Base-by-base conservation (phyloP, 73 alveolate genomes). In the Symbiodinium pilosum region DNA sequence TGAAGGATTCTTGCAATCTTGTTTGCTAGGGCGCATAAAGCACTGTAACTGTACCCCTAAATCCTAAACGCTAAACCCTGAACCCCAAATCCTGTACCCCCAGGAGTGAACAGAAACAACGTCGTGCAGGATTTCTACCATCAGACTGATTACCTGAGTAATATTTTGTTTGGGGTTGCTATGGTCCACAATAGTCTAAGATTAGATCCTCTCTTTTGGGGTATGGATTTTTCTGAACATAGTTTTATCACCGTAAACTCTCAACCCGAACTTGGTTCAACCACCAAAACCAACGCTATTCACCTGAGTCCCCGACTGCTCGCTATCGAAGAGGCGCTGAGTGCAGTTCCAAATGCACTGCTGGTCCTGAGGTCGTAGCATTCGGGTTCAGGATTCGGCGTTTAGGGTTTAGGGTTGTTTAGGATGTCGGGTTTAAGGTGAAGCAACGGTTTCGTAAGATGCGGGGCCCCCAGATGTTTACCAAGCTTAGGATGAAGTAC, bases 261-360 rank as follows among this genome's bases (percentile, higher is more conserved):
- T 28, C 0, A 59, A 14, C 39, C 39, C 77, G 1, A 28, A 59
- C n/a, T n/a, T n/a, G n/a, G n/a, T n/a, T n/a, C n/a, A n/a, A n/a
- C n/a, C n/a, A n/a, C n/a, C n/a, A n/a, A n/a, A n/a, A n/a, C n/a
- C n/a, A n/a, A n/a, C n/a, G n/a, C n/a, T 6, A 47, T 47, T 14
- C 59, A 6, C 16, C 77, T 0, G 77, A 28, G 77, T 26, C 81
- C 41, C 96, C 51, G 1, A 44, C 96, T 89, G 96, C 87, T 89
- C 96, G 47, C 96, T 89, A 52, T 89, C 96, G 32, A 89, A 89
- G 32, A 89, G 52, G 30, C 96, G 96, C 51, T 89, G 96, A 30
- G 96, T 89, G 96, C 96, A 89, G 47, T 89, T 89, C 96, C 96
- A 89, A 69, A 89, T 89, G 96, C 96, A 89, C 96, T 89, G 96